Conservation (phyloP, 495 filamentous ascomycete species). For the Neurospora sp. region DNA sequence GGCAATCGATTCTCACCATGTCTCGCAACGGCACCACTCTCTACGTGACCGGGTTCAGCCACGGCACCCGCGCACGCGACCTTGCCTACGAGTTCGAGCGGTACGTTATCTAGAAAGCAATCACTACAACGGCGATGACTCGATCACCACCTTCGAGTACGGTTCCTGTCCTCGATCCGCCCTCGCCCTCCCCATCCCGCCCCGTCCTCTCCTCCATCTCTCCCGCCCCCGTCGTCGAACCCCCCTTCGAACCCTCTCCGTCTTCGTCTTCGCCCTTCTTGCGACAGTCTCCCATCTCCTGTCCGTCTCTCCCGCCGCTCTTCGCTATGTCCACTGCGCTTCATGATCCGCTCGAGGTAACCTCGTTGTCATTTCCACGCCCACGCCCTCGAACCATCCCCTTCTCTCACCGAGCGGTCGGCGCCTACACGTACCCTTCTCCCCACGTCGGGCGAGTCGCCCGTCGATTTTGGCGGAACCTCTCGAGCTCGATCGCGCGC, state of each 20-base stretch:
- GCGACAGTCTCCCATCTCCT: constrained; percentile 22
- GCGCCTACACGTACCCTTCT: constrained; percentile 24
- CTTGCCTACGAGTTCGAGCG: constrained; percentile 99
- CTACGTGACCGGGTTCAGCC: constrained; percentile 95
- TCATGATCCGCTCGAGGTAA: constrained; percentile 15
- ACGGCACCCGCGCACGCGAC: constrained; percentile 97
- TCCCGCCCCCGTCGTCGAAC: constrained; percentile 25
- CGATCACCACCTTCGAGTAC: constrained; percentile 35
- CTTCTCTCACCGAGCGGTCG: constrained; percentile 49
- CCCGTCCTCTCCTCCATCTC: constrained; percentile 10
- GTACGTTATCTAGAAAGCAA: constrained; percentile 39
- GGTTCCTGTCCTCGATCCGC: constrained; percentile 20
- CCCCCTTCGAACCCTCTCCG: background rate
- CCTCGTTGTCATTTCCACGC: constrained; percentile 20
- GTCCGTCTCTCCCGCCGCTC: constrained; percentile 26
- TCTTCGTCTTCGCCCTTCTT: constrained; percentile 22
- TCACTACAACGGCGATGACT: constrained; percentile 26
- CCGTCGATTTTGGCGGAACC: constrained; percentile 23
- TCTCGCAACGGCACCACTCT: constrained; percentile 91
- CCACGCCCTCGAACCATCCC: constrained; percentile 24
- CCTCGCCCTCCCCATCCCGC: constrained; percentile 16
- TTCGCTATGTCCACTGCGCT: constrained; percentile 17
- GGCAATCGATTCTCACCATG: constrained; percentile 43
- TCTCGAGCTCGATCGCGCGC: constrained; percentile 18
- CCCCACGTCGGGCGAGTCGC: constrained; percentile 28